Evolutionary conservation across 108 stramenopile species (phyloP), one percentile per base, ranked within the genome.

Genomic region (Pseudonitzschia delicatissima): DNA sequence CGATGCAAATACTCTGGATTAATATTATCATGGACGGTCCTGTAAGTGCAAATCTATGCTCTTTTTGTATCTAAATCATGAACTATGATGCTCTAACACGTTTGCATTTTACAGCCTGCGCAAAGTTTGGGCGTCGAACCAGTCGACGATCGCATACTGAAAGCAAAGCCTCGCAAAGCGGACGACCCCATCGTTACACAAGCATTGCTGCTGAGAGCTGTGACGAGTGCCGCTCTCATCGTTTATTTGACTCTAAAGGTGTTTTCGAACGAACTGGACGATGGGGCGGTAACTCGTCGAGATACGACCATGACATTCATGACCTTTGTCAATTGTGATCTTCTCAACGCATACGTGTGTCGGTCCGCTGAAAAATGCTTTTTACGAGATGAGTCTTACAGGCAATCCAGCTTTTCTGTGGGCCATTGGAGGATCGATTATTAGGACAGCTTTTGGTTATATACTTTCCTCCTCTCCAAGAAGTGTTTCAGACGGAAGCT

Each of bases 21-120:
- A 99, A 99, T 66, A 92, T 99, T 55, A 95, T 98, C 72, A 98
- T 98, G 96, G 98, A 98, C 58, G 98, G 97, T 44, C 96, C 97
- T 21, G 61, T 62, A 62, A 62, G 61, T 40, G 8, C 6, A 31
- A n/a, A 45, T 17, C 15, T 18, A 3, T 35, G 1, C 29, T n/a
- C n/a, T n/a, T n/a, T n/a, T n/a, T n/a, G n/a, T 15, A 0, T 42
- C 15, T 42, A 15, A 11, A 11, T 42, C 40, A 42, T 42, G 15
- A 42, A 15, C 15, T 42, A 15, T 42, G 40, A 15, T 2, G 0
- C 20, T 20, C 20, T 20, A 18, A 18, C 20, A 18, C 50, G 9
- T 1, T 51, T 51, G 1, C 23, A 15, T 51, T 9, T 18, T 51
- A 11, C 3, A 51, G 50, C 50, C 50, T 1, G 94, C 92, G 1